These are phyloP conservation scores for Pseudoscleropodium purum DNA, from an alignment of 225 moss, liverwort and hornwort genomes.

Conservation along the genomic window DNA sequence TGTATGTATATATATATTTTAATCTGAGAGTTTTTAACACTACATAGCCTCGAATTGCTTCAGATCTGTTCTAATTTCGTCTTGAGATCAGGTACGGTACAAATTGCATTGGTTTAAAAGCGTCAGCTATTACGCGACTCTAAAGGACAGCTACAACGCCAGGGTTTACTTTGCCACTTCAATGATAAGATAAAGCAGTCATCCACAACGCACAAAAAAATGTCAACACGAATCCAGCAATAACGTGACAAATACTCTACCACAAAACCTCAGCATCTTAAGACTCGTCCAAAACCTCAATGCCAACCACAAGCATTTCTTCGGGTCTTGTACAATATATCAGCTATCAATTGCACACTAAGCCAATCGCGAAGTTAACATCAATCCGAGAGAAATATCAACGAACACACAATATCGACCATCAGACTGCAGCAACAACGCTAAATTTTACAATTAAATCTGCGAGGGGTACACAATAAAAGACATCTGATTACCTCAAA, in stretches of 20 bases:
- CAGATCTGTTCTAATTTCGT: neutral
- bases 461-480: neutral
- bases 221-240: neutral
- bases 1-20: neutral
- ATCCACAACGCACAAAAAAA: neutral
- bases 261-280: neutral
- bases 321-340: neutral
- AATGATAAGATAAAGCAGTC: neutral
- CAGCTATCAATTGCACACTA: neutral
- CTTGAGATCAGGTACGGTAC: neutral
- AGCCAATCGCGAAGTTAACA: neutral
- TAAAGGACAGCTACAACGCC: neutral
- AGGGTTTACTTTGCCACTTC: neutral
- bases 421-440: neutral
- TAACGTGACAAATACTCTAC: neutral
- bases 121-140: neutral
- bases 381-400: neutral
- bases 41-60: neutral
- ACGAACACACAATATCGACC: neutral
- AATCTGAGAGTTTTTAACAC: neutral
- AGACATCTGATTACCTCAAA: neutral
- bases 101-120: neutral
- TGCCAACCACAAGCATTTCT: neutral
- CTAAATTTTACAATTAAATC: neutral
- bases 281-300: neutral